Evolutionary conservation across 345 rosid species (phyloP).

Genomic region (Reutealis trisperma): DNA sequence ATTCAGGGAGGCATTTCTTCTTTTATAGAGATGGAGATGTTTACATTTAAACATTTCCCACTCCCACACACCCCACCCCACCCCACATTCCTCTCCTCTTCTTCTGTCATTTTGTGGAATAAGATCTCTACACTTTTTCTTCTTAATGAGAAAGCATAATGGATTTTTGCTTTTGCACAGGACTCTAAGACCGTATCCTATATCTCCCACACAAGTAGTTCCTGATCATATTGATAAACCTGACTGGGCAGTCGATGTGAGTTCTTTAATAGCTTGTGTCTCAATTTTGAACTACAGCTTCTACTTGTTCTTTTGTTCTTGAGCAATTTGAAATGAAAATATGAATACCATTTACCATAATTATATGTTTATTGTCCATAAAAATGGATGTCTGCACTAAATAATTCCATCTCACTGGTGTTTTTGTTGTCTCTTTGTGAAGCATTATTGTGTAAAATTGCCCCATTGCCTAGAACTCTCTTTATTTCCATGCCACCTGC

Average conservation of each 20-base stretch:
- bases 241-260: slow-evolving; percentile 95
- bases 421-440: not conserved
- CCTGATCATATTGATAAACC: slow-evolving; percentile 72
- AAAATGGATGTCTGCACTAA: not conserved
- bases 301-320: not conserved
- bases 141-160: slow-evolving; percentile 5
- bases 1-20: not conserved
- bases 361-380: not conserved
- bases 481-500: not conserved
- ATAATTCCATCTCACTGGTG: not conserved
- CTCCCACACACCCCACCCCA: no score
- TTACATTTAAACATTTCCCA: not conserved
- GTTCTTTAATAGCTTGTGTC: slow-evolving; percentile 12
- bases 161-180: slow-evolving; percentile 41
- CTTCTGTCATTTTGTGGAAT: not conserved
- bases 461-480: not conserved
- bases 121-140: not conserved
- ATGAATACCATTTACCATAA: not conserved
- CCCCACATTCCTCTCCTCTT: no score
- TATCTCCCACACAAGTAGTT: slow-evolving; percentile 58
- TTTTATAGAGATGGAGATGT: not conserved
- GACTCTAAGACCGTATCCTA: slow-evolving; percentile 74
- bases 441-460: not conserved
- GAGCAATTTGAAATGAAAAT: not conserved
- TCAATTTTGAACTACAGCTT: not conserved